Base-by-base conservation (phyloP, 2,329 filamentous ascomycete species). In the Ceratocystis papillata region DNA sequence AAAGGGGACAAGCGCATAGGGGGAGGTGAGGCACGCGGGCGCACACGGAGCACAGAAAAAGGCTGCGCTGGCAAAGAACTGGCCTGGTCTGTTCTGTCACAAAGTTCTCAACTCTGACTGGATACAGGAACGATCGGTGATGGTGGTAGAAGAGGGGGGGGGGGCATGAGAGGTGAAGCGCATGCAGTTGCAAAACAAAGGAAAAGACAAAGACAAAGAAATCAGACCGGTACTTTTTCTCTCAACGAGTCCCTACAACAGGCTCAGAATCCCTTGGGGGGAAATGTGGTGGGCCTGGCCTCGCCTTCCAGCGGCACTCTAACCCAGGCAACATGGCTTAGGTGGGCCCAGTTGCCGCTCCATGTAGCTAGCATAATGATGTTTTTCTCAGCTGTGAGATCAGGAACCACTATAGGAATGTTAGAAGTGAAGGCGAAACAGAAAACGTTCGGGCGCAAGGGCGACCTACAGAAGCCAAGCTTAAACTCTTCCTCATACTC, bases 311-410 rank as follows among this genome's bases (percentile, higher is more conserved):
- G 84, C 3, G 82, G 82, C 66, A 96, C 79, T 68, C 90, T 86
- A 68, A 90, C 80, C 81, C 92, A 97, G 68, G 86, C 84, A 70
- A 96, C 74, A 7, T 82, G 87, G 44, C 86, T 84, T 69, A 96
- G 80, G 71, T 87, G 87, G 7, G 88, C 81, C 93, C 93, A 97
- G 30, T 88, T 83, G 3, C 89, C 88, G 69, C 90, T 88, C 90
- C 91, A 97, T 25, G 80, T 79, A 69, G 84, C 81, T 50, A 97
- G 76, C 70, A 83, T 80, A 67, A 80, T 76, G 63, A 89, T 76
- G 70, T 86, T 90, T 61, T 86, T 81, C 50, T 81, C 79, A 53
- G 85, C 81, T 65, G 84, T 82, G 65, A 96, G 77, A 73, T 96
- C 89, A 0, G 93, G 92, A 50, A 95, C 75, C 68, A 84, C 84